These are phyloP conservation scores for Saccharomycopsis hybrid DNA, from an alignment of 1,139 yeast species.

Conservation along the genomic window DNA sequence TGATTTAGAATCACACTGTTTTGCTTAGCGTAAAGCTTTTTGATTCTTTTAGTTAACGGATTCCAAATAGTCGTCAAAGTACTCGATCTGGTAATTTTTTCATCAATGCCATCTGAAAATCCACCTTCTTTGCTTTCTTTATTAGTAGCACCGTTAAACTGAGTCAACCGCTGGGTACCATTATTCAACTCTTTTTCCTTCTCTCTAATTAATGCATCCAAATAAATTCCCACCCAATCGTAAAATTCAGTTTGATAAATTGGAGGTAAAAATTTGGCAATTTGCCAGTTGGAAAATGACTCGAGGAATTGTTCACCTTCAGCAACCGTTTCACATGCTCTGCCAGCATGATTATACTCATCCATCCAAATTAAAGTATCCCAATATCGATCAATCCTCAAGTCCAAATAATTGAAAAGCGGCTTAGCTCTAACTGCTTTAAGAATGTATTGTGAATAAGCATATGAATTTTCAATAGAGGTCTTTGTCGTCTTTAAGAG, in stretches of 20 bases:
- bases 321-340: slow-evolving; percentile 60
- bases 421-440: slow-evolving; percentile 79
- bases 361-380: slow-evolving; percentile 94
- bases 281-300: slow-evolving; percentile 72
- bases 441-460: slow-evolving; percentile 83
- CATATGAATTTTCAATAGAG: slow-evolving; percentile 82
- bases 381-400: slow-evolving; percentile 77
- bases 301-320: slow-evolving; percentile 47
- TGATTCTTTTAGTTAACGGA: slow-evolving; percentile 61
- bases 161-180: slow-evolving; percentile 44
- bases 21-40: slow-evolving; percentile 60
- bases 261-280: slow-evolving; percentile 66
- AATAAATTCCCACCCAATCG: slow-evolving; percentile 75
- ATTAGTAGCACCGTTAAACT: slow-evolving; percentile 26
- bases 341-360: slow-evolving; percentile 79
- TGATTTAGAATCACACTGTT: slow-evolving; percentile 68
- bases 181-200: slow-evolving; percentile 42
- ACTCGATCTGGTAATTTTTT: slow-evolving; percentile 28
- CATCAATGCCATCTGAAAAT: slow-evolving; percentile 25
- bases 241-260: slow-evolving; percentile 77
- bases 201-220: slow-evolving; percentile 60
- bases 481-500: slow-evolving; percentile 69
- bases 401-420: slow-evolving; percentile 73
- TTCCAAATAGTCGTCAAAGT: slow-evolving; percentile 42
- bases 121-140: slow-evolving; percentile 28